These are phyloP conservation scores for Cryphonectria naterciae DNA, from an alignment of 2,329 filamentous ascomycete genomes.

Conservation along the genomic window DNA sequence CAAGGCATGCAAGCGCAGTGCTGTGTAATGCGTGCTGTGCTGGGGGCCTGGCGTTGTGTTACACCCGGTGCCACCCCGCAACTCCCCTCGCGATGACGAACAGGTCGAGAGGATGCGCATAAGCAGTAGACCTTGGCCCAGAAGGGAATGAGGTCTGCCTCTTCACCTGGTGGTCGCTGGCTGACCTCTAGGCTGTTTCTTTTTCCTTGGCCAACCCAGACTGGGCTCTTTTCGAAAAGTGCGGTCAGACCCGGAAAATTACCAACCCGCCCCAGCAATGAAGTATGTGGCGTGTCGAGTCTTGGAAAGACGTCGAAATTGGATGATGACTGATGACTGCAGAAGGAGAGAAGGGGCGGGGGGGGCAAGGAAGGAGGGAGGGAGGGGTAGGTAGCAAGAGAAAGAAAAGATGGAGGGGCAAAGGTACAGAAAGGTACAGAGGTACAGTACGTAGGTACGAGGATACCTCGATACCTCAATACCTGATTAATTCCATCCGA, in stretches of 20 bases:
- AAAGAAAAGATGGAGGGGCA: neutral
- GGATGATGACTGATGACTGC: constrained; percentile 3
- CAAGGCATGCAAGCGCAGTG: neutral
- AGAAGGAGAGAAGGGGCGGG: neutral
- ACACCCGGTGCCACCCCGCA: neutral
- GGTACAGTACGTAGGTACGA: neutral
- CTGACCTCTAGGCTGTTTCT: neutral
- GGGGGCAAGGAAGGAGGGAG: neutral
- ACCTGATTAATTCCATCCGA: neutral
- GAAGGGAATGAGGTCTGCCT: too few species aligned
- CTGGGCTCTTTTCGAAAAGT: neutral
- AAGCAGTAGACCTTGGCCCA: neutral
- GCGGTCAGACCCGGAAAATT: neutral
- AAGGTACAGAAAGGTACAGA: neutral
- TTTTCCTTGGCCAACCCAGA: neutral
- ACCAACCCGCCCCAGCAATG: neutral
- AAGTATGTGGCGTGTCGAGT: neutral
- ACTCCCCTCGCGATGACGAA: neutral
- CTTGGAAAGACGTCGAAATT: constrained; percentile 7
- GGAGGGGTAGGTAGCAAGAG: neutral
- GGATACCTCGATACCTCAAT: neutral
- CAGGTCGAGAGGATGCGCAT: neutral
- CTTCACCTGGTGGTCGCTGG: neutral
- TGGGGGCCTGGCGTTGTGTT: neutral
- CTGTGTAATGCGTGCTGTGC: neutral